Conservation (phyloP, 441 rosid species). For the Euphorbia celastroides region DNA sequence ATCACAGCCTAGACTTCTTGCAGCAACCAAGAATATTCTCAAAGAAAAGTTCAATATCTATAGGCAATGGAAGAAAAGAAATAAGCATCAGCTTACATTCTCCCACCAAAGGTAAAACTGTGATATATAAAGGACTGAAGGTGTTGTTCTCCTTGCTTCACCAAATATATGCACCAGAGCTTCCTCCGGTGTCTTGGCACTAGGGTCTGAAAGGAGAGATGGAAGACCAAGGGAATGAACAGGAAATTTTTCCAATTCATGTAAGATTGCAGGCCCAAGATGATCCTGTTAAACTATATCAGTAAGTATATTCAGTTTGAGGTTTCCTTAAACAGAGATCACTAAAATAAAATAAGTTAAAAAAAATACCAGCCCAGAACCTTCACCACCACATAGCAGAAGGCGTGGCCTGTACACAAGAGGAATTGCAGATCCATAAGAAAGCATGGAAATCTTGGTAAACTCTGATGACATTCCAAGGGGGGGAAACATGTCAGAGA, state of each 20-base stretch:
- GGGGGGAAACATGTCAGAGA: conserved; percentile 79
- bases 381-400: conserved; percentile 79
- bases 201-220: conserved; percentile 96
- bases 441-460: conserved; percentile 87
- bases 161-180: conserved; percentile 98
- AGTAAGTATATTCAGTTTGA: conserved; percentile 63
- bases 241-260: conserved; percentile 96
- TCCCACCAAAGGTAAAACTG: conserved; percentile 99
- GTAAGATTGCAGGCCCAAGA: conserved; percentile 96
- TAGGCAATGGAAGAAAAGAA: neutral
- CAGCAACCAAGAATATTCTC: neutral
- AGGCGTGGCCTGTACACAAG: conserved; percentile 97
- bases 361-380: conserved; percentile 92
- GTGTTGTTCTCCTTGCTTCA: conserved; percentile 97
- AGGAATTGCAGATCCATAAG: conserved; percentile 91
- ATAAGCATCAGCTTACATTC: conserved; percentile 52
- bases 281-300: conserved; percentile 93
- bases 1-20: neutral
- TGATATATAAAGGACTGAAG: conserved; percentile 89
- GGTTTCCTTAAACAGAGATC: conserved; percentile 21
- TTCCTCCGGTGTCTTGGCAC: conserved; percentile 99
- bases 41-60: neutral
- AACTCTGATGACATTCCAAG: conserved; percentile 64
- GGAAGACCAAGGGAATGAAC: conserved; percentile 98
- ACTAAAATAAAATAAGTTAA: conserved; percentile 18